These are phyloP conservation scores for Ceratonia siliqua DNA, from an alignment of 306 rosid genomes.

Conservation along the genomic window DNA sequence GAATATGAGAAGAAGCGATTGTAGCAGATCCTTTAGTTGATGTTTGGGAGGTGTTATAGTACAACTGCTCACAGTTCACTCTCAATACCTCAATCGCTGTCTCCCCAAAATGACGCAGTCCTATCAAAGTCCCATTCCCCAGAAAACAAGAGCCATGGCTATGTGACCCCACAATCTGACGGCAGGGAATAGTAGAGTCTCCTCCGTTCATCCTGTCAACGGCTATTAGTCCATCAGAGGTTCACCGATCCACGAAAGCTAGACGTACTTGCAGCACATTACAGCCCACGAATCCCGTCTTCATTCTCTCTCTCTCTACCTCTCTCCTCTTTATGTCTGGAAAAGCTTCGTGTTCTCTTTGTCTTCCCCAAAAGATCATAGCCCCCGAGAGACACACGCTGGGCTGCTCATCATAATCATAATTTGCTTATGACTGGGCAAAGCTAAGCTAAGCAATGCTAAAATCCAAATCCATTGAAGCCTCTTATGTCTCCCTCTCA, in stretches of 20 bases:
- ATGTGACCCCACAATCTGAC: conserved; percentile 33
- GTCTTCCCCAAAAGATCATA: conserved; percentile 29
- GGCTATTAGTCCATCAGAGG: conserved; percentile 17
- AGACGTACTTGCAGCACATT: neutral
- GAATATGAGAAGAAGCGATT: no score
- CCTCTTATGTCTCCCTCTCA: no score
- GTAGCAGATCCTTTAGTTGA: no score
- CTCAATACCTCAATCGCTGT: conserved; percentile 34
- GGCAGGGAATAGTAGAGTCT: conserved; percentile 32
- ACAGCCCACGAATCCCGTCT: conserved; percentile 3
- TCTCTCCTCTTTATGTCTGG: neutral
- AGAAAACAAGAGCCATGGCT: conserved; percentile 19
- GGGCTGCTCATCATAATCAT: no score
- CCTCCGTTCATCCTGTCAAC: conserved; percentile 1
- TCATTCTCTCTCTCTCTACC: neutral
- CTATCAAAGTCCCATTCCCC: conserved; percentile 47
- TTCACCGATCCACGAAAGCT: neutral
- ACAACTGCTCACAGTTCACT: neutral
- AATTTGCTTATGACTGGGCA: no score
- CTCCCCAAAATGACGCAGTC: conserved; percentile 55
- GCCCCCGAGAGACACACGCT: no score
- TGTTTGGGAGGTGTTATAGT: neutral
- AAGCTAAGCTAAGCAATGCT: no score
- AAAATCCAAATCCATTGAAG: no score
- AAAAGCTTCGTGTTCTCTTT: conserved; percentile 31